Percentiles rank a stretch among this genome's conserved stretches.
These are phyloP conservation scores for Linum lewisii DNA, from an alignment of 345 rosid species.

Conservation along the genomic window DNA sequence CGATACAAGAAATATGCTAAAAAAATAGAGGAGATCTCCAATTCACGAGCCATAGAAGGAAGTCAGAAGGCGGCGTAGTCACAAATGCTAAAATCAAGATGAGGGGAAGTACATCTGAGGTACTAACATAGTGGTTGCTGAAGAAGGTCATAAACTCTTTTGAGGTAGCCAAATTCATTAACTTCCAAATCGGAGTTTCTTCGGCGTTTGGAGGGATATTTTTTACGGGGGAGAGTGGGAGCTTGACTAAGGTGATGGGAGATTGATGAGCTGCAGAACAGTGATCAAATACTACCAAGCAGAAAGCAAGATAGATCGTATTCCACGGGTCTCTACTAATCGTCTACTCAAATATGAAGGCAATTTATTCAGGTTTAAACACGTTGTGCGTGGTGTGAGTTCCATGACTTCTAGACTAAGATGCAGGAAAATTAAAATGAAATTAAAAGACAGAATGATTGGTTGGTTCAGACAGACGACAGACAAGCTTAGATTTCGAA, in stretches of 20 bases:
- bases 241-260: constrained; percentile 3
- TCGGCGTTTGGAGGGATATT: neutral
- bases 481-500: too few relatives aligned
- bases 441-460: too few relatives aligned
- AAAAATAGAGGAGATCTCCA: neutral
- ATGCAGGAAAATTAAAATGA: too few relatives aligned
- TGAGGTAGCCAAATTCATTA: neutral
- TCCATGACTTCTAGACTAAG: too few relatives aligned
- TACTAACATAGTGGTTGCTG: neutral
- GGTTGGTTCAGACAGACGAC: too few relatives aligned
- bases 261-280: too few relatives aligned
- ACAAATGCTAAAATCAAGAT: neutral
- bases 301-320: too few relatives aligned
- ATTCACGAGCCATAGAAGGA: neutral
- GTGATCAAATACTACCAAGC: too few relatives aligned
- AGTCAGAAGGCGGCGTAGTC: neutral
- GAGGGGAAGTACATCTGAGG: neutral
- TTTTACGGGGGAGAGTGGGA: neutral
- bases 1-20: neutral
- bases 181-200: neutral
- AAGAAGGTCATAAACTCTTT: neutral
- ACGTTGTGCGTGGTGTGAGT: too few relatives aligned
- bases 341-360: too few relatives aligned
- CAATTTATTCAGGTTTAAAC: too few relatives aligned
- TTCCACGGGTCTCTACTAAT: too few relatives aligned